Evolutionary conservation across 2,329 filamentous ascomycete species (phyloP).

Genomic region (Trichoderma sp.): DNA sequence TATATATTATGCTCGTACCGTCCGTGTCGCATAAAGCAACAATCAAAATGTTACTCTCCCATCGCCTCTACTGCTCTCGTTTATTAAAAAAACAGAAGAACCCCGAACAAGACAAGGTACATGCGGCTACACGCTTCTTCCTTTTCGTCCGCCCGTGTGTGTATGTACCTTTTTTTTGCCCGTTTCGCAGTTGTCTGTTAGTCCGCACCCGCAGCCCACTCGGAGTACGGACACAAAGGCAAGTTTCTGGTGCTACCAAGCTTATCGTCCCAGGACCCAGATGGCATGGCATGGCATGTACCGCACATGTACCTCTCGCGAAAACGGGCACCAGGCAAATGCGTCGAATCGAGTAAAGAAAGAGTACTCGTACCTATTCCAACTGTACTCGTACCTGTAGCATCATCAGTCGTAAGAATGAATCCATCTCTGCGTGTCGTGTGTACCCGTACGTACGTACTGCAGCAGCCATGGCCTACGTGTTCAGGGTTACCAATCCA

Average conservation of each 20-base stretch:
- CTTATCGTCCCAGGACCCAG: background rate
- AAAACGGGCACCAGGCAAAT: background rate
- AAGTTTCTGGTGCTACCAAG: background rate
- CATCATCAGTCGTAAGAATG: background rate
- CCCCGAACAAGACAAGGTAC: too few species aligned
- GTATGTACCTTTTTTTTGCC: background rate
- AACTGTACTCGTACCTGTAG: background rate
- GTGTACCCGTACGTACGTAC: too few species aligned
- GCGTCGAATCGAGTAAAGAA: background rate
- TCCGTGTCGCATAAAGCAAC: too few species aligned
- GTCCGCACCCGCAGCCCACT: slow-evolving; percentile 2
- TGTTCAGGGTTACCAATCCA: too few species aligned
- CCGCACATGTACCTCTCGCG: background rate
- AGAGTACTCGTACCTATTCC: background rate
- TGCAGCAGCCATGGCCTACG: too few species aligned
- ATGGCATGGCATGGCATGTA: background rate
- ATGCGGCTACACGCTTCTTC: too few species aligned
- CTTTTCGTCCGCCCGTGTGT: background rate
- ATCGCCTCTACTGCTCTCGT: too few species aligned
- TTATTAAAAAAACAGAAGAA: too few species aligned
- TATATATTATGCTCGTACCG: too few species aligned
- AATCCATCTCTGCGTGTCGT: too few species aligned
- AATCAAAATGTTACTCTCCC: too few species aligned
- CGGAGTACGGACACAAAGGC: background rate
- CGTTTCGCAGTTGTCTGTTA: slow-evolving; percentile 1